A percentile compares a stretch with the other conserved stretches of the same genome.
phyloP scores from a whole-genome alignment of 345 rosid species.

The Garcia nutans region DNA sequence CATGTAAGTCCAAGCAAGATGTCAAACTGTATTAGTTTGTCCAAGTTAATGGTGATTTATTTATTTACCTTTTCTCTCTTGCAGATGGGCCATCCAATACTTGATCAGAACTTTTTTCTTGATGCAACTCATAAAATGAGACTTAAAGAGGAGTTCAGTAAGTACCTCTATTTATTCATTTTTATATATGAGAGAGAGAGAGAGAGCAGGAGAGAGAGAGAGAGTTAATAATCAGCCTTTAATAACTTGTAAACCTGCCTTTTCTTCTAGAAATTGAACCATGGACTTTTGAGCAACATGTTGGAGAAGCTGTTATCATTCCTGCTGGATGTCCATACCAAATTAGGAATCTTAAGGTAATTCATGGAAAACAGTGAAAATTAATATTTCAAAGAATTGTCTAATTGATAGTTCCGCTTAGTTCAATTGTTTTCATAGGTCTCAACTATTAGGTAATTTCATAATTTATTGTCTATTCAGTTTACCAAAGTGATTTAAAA shows the following conservation, averaged over 20 bases:
- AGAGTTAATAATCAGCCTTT: not conserved
- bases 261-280: constrained; percentile 74
- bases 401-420: not conserved
- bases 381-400: not conserved
- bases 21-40: constrained; percentile 3
- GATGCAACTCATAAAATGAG: constrained; percentile 66
- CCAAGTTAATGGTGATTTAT: constrained; percentile 15
- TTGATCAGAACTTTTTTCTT: constrained; percentile 82
- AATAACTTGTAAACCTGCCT: constrained; percentile 3
- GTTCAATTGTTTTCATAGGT: not conserved
- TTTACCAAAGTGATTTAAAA: not conserved
- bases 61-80: constrained; percentile 17
- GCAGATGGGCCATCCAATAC: constrained; percentile 78
- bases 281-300: constrained; percentile 88
- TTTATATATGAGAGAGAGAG: not conserved
- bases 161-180: constrained; percentile 23
- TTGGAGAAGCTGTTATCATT: constrained; percentile 89
- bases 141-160: constrained; percentile 87
- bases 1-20: constrained; percentile 46
- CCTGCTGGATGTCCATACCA: constrained; percentile 98
- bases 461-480: not conserved
- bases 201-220: no score
- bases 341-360: constrained; percentile 77
- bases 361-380: not conserved
- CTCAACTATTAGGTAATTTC: not conserved